phyloP scores from a whole-genome alignment of 768 basidiomycete genomes.

The Serendipita vermifera region DNA sequence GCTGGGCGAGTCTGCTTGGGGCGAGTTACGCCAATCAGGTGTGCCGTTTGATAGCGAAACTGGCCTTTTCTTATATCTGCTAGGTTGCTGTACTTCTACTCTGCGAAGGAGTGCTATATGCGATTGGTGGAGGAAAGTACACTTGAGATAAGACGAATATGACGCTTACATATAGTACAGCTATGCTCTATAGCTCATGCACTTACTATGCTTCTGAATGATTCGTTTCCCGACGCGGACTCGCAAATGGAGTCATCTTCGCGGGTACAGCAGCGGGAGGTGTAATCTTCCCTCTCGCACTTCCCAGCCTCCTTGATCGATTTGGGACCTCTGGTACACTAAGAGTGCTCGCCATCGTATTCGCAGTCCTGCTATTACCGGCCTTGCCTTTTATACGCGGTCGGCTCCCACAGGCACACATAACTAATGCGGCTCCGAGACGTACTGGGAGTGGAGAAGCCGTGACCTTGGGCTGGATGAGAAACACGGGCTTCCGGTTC shows the following conservation, averaged over 20 bases:
- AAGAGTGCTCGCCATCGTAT: slow-evolving; percentile 5
- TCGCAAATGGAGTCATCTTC: slow-evolving; percentile 25
- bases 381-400: background rate
- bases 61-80: background rate
- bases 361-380: background rate
- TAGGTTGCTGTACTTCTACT: slow-evolving; percentile 17
- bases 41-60: background rate
- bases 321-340: slow-evolving; percentile 7
- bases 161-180: slow-evolving; percentile 17
- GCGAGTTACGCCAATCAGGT: slow-evolving; percentile 21
- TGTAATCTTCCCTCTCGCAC: background rate
- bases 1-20: slow-evolving; percentile 18
- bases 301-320: background rate
- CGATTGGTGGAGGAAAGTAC: slow-evolving; percentile 19
- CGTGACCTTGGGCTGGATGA: slow-evolving; percentile 18
- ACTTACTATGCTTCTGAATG: slow-evolving; percentile 24
- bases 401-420: slow-evolving; percentile 8
- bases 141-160: background rate
- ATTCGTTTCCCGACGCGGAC: slow-evolving; percentile 23
- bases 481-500: slow-evolving; percentile 11
- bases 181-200: slow-evolving; percentile 21
- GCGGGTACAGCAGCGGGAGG: slow-evolving; percentile 17
- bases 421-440: slow-evolving; percentile 14
- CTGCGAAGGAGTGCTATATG: slow-evolving; percentile 22
- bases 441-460: slow-evolving; percentile 15